Base-by-base conservation (phyloP, 192 early-diverging fungal genomes). In the Coemansia sp. region DNA sequence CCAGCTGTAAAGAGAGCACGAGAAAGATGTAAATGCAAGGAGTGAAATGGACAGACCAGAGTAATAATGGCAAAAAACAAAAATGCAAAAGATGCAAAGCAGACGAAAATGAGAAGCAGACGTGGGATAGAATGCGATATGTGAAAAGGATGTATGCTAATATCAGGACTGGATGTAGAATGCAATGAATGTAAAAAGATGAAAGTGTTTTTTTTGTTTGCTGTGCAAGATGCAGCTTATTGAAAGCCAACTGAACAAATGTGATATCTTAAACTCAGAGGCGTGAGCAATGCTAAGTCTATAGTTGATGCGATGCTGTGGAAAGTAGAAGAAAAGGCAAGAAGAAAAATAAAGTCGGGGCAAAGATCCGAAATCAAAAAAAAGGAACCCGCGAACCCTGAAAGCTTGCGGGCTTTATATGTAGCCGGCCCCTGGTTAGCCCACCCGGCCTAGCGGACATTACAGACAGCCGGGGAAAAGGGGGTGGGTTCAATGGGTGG, bases 351-450 rank as follows among this genome's bases (percentile, higher is more conserved):
- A 53, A 53, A 49, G 54, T 63, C 51, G 28, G 26, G 19, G 49
- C 59, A 21, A 19, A 51, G 56, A 49, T 62, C 50, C 24, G 54
- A 62, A 62, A 62, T 62, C 51, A 62, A 60, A 41, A 34, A 44
- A 44, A 44, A 31, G 38, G 38, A 30, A 60, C 25, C 16, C 28
- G 49, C 30, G 50, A 51, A 51, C 60, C 60, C 60, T 62, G 49
- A 53, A 32, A 32, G n/a, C 34, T 30, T 25, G 49, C 28, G 3
- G 25, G 28, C 22, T 53, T 54, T 60, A 53, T 63, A 63, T 63
- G 51, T 18, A 28, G 3, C 25, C 49, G 27, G 18, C 53, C 34
- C 50, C 30, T 38, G 50, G 19, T 50, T 30, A 52, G 30, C 47
- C 51, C 49, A 53, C 24, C 31, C 49, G 31, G 51, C 60, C 51